Evolutionary conservation across 495 filamentous ascomycete genomes (phyloP).

Genomic region (Aspergillus bridgeri): DNA sequence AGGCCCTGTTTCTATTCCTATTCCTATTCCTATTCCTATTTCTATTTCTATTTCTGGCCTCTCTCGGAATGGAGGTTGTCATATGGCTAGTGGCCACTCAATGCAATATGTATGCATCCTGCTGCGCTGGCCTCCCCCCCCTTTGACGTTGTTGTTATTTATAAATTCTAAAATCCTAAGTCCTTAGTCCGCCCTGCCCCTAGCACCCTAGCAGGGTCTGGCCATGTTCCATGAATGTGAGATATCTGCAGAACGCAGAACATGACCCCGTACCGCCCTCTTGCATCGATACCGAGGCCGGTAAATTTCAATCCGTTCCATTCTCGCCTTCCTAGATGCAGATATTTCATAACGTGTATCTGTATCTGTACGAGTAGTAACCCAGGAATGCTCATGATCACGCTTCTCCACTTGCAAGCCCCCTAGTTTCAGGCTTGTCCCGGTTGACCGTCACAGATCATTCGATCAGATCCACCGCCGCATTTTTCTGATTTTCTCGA

Average conservation of each 20-base stretch:
- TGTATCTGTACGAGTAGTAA: no score
- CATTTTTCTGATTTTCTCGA: background rate
- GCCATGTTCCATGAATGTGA: background rate
- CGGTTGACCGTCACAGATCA: background rate
- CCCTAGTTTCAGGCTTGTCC: background rate
- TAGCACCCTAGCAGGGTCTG: background rate
- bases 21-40: no score
- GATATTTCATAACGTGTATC: no score
- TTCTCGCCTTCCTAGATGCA: no score
- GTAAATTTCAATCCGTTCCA: no score
- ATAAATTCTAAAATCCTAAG: no score
- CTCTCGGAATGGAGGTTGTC: slow-evolving; percentile 3
- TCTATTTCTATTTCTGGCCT: slow-evolving; percentile 5
- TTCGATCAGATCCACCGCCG: background rate
- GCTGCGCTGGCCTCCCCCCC: background rate
- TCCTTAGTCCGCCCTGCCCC: no score
- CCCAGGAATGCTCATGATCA: no score
- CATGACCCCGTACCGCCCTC: no score
- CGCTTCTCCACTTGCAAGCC: background rate
- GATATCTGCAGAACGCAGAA: background rate
- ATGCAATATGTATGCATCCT: background rate
- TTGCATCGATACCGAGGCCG: no score
- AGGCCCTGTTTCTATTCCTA: no score
- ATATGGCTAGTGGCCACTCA: slow-evolving; percentile 1
- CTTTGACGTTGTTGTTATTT: slow-evolving; percentile 7